Evolutionary conservation across 208 protist genomes (phyloP).

Genomic region (Trypanosoma congolense): DNA sequence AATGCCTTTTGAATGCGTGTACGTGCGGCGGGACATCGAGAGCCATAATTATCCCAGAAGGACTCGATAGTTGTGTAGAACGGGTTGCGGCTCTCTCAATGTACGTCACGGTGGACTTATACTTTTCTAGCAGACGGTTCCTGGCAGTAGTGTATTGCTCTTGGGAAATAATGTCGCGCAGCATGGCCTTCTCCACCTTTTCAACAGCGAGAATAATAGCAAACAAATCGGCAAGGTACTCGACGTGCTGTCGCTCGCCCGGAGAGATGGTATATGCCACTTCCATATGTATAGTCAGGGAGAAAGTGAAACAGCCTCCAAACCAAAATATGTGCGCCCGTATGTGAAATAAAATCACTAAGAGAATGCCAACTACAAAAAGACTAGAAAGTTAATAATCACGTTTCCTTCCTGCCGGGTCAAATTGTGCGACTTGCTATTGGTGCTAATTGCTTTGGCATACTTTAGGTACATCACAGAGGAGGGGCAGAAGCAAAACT

Average conservation of each 20-base stretch:
- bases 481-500: no score
- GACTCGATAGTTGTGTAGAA: constrained; percentile 83
- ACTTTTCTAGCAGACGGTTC: constrained; percentile 93
- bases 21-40: constrained; percentile 52
- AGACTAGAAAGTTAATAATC: no score
- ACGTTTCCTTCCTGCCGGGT: no score
- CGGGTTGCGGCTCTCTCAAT: constrained; percentile 55
- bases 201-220: constrained; percentile 92
- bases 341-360: no score
- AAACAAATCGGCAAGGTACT: constrained; percentile 94
- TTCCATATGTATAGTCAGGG: constrained; percentile 9
- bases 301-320: not conserved
- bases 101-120: constrained; percentile 84
- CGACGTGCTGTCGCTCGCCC: constrained; percentile 81
- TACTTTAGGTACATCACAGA: no score
- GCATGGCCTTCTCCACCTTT: constrained; percentile 92
- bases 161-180: constrained; percentile 84
- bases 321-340: not conserved
- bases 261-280: constrained; percentile 38
- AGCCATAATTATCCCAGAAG: constrained; percentile 90
- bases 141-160: constrained; percentile 85
- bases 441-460: no score
- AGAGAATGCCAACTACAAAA: no score
- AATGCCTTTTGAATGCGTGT: constrained; percentile 40
- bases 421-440: no score